Base-by-base conservation (phyloP, 345 rosid species). In the Trapa incisa region DNA sequence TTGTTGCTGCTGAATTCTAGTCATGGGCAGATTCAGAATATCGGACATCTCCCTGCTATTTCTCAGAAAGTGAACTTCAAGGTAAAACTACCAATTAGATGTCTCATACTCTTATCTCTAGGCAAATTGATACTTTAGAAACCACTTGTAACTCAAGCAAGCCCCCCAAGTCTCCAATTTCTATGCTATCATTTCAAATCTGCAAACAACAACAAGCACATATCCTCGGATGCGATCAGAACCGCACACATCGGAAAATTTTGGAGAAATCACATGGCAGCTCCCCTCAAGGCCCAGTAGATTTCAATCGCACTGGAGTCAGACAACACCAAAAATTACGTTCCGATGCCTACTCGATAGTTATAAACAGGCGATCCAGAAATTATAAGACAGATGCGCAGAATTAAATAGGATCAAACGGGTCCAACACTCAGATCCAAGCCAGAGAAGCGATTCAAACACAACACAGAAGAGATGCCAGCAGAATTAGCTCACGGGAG, bases 371-470 rank as follows among this genome's bases (percentile, higher is more conserved):
- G 65, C n/a, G n/a, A 36, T 61, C 41, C 65, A 13, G 2, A 42
- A 36, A 14, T 36, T 36, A 17, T 36, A 37, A 8, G 38, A 22
- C 41, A 61, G 42, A 61, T 1, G 37, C 65, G 9, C 35, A 37
- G 17, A 11, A 13, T 5, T 11, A 14, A 6, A 33, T 0, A 8
- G 5, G 42, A 61, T 61, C 41, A 35, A 61, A 48, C 47, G 47
- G 47, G 15, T 38, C 67, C 60, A 47, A 39, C 65, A n/a, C 10
- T n/a, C 1, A 68, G 64, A 43, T 43, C 52, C 39, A 35, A 37
- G 29, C 47, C 8, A 68, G 56, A 9, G n/a, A 68, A 38, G 70
- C 64, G 37, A 61, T 17, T 47, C 36, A 41, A 67, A 10, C 50
- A 60, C 12, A 57, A 37, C 48, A 58, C 48, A 2, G 5, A 14